Evolutionary conservation across 139 green algal species (phyloP).

Genomic region (Haematococcus sp.): DNA sequence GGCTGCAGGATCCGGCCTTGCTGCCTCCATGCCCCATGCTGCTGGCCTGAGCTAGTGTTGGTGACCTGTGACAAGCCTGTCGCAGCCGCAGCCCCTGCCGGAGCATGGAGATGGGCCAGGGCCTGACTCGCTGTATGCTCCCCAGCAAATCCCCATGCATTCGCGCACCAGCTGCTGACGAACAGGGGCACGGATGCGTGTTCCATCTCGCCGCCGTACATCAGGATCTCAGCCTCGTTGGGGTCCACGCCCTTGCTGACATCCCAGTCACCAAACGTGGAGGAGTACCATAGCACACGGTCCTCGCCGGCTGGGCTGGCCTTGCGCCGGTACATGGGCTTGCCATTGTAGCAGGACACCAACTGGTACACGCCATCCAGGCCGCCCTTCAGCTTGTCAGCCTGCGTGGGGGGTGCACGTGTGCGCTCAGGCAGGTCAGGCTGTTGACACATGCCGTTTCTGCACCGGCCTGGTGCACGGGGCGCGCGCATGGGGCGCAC

Average conservation of each 20-base stretch:
- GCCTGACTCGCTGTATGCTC: no score
- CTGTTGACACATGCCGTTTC: no score
- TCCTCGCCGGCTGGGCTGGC: constrained; percentile 42
- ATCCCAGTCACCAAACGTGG: constrained; percentile 56
- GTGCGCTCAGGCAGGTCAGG: no score
- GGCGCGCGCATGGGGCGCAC: no score
- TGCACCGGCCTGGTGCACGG: no score
- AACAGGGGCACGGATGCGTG: constrained; percentile 47
- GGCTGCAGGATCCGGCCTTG: no score
- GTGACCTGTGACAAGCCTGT: no score
- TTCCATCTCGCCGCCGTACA: constrained; percentile 61
- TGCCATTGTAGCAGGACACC: constrained; percentile 49
- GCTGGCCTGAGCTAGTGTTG: no score
- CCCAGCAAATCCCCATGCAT: neutral
- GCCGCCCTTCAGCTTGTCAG: constrained; percentile 24
- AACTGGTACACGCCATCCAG: constrained; percentile 60
- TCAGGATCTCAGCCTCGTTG: constrained; percentile 53
- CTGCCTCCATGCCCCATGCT: no score
- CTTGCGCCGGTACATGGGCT: constrained; percentile 53
- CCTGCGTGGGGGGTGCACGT: neutral
- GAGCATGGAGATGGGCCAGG: no score
- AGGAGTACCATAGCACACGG: constrained; percentile 51
- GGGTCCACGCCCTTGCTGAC: constrained; percentile 42
- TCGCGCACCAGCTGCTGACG: constrained; percentile 40
- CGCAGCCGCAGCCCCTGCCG: no score